Conservation (phyloP, 495 filamentous ascomycete genomes). For the Penicillium alfredii region DNA sequence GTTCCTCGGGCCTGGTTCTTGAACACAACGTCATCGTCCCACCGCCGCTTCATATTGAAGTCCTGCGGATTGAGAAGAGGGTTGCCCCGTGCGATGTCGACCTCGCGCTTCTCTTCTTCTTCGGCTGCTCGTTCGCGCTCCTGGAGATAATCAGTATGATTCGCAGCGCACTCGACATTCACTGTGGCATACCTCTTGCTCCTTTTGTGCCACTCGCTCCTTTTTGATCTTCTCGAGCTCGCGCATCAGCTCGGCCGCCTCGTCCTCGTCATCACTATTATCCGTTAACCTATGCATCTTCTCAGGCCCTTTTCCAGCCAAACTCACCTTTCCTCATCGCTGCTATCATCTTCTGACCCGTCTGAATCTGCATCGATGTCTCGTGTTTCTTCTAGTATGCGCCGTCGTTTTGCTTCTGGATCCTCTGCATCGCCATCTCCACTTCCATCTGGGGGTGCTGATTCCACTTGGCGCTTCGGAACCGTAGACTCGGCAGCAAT, state of each 20-base stretch:
- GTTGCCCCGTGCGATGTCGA: slow-evolving; percentile 87
- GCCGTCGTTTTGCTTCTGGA: slow-evolving; percentile 72
- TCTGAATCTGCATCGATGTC: slow-evolving; percentile 90
- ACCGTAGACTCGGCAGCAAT: slow-evolving; percentile 30
- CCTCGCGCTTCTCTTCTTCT: slow-evolving; percentile 77
- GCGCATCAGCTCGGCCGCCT: slow-evolving; percentile 81
- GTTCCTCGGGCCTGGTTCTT: slow-evolving; percentile 97
- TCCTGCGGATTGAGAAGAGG: slow-evolving; percentile 71
- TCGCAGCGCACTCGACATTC: not conserved
- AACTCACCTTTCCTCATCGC: slow-evolving; percentile 60
- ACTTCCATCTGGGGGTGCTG: slow-evolving; percentile 23
- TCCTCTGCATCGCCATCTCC: slow-evolving; percentile 49
- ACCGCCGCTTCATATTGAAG: slow-evolving; percentile 52
- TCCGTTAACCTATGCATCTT: slow-evolving; percentile 14
- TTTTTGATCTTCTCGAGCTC: slow-evolving; percentile 93
- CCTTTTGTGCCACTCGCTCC: slow-evolving; percentile 78
- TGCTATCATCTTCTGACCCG: slow-evolving; percentile 60
- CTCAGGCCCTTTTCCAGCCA: too few relatives aligned
- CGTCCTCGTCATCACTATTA: slow-evolving; percentile 69
- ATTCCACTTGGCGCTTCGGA: slow-evolving; percentile 65
- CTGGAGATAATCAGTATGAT: slow-evolving; percentile 30
- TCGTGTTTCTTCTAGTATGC: slow-evolving; percentile 80
- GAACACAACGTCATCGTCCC: slow-evolving; percentile 99
- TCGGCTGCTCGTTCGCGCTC: slow-evolving; percentile 68
- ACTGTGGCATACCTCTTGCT: slow-evolving; percentile 57